A percentile compares a stretch with the other conserved stretches of the same genome.
Evolutionary conservation across 306 rosid species (phyloP).

Genomic region (Cucumis sativus): Cucumber_9930_V3 NC_026655.2:4914001-4914500

Average conservation of each 20-base stretch:
- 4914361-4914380: no score
- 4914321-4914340: neutral
- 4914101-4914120: conserved; percentile 12
- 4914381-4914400: no score
- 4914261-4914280: neutral
- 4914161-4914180: neutral
- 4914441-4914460: no score
- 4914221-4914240: neutral
- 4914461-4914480: no score
- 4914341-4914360: no score
- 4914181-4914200: neutral
- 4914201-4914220: neutral
- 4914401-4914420: no score
- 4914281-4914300: neutral
- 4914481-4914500: no score
- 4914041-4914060: neutral
- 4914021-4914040: conserved; percentile 14
- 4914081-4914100: conserved; percentile 17
- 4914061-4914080: neutral
- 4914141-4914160: neutral
- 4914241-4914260: neutral
- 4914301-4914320: neutral
- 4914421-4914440: no score
- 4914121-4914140: conserved; percentile 7
- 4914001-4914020: conserved; percentile 4